These are phyloP conservation scores for Venturia carpophila DNA, from an alignment of 2,329 filamentous ascomycete species.

Conservation along the genomic window DNA sequence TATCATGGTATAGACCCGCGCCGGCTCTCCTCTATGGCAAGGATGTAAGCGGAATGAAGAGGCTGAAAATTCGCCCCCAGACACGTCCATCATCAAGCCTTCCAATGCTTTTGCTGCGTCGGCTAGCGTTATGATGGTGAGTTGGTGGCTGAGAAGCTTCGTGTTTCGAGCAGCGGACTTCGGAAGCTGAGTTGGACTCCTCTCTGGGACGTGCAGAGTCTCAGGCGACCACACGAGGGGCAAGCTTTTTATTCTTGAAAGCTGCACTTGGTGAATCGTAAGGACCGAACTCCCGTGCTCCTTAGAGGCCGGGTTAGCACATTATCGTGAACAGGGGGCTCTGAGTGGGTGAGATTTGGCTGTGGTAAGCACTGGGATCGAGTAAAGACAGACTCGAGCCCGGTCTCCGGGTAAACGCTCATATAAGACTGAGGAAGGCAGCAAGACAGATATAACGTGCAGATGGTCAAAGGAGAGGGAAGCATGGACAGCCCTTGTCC, in stretches of 20 bases:
- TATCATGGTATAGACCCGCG: neutral
- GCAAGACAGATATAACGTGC: neutral
- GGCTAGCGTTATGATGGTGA: neutral
- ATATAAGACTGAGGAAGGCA: neutral
- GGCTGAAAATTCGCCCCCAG: neutral
- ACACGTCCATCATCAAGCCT: neutral
- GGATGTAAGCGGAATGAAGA: conserved; percentile 7
- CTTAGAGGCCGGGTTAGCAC: neutral
- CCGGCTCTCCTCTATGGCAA: conserved; percentile 7
- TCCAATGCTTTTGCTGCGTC: neutral
- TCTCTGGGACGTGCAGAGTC: neutral
- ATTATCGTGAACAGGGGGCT: no score
- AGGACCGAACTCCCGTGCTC: conserved; percentile 1
- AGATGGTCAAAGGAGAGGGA: neutral
- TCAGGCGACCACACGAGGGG: neutral
- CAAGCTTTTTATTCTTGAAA: neutral
- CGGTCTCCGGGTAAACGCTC: neutral
- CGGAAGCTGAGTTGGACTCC: neutral
- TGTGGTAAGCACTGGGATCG: neutral
- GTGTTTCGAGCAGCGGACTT: neutral
- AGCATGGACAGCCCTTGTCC: neutral
- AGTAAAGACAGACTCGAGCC: neutral
- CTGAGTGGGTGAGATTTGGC: neutral
- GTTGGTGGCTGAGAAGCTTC: conserved; percentile 10
- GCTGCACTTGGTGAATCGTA: neutral